phyloP scores from a whole-genome alignment of 2,329 filamentous ascomycete species.

The Coniochaeta sp. region DNA sequence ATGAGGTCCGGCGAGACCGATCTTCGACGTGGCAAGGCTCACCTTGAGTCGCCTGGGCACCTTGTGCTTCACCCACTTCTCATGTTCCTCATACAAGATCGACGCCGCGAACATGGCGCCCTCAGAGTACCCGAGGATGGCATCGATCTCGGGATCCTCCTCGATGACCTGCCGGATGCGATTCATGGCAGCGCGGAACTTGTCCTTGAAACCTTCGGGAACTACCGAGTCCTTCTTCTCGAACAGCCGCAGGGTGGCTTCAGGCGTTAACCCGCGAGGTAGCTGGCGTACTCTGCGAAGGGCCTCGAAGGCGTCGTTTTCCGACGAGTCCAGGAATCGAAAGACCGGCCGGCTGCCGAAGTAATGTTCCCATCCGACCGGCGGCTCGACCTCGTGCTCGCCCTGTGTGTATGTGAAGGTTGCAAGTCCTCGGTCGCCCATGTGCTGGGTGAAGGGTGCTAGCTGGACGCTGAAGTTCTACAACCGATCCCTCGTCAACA shows the following conservation, averaged over 20 bases:
- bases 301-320: constrained; percentile 16
- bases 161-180: constrained; percentile 13
- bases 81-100: not conserved
- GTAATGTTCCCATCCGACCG: constrained; percentile 18
- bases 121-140: constrained; percentile 15
- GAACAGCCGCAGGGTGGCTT: constrained; percentile 16
- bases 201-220: constrained; percentile 10
- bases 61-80: not conserved
- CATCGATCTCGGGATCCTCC: constrained; percentile 16
- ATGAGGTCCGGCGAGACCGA: not conserved
- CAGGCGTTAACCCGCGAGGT: constrained; percentile 14
- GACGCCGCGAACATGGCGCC: constrained; percentile 17
- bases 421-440: constrained; percentile 12
- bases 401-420: constrained; percentile 16
- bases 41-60: not conserved
- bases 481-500: not conserved
- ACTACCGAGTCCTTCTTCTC: constrained; percentile 6
- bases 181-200: constrained; percentile 13
- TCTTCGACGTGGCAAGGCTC: not conserved
- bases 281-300: constrained; percentile 15
- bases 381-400: constrained; percentile 14
- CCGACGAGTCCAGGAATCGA: constrained; percentile 16
- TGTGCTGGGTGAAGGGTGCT: constrained; percentile 14
- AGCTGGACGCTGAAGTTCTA: constrained; percentile 20
- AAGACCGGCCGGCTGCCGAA: constrained; percentile 16